Percentiles rank a stretch among this genome's conserved stretches.
Evolutionary conservation across 208 protist species (phyloP).

Genomic region (Acanthamoeba triangularis): DNA sequence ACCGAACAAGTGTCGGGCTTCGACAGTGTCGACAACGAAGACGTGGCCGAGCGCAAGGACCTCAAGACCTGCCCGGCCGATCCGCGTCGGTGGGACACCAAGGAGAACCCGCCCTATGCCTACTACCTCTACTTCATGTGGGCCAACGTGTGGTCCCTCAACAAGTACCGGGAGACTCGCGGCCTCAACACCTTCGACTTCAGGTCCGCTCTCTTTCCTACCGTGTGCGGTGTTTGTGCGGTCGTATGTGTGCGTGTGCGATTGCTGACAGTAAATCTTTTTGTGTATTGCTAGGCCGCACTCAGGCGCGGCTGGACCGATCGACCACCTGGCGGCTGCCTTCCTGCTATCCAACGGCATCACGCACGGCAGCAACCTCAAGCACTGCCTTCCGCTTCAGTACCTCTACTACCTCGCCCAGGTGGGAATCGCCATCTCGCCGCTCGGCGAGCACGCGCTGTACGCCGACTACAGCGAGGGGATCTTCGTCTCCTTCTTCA

Average conservation of each 20-base stretch:
- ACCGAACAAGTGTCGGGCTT: slow-evolving; percentile 92
- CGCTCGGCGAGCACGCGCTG: slow-evolving; percentile 99
- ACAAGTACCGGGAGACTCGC: slow-evolving; percentile 94
- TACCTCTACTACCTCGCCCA: slow-evolving; percentile 95
- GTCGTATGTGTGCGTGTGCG: too few species aligned
- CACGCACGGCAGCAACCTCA: slow-evolving; percentile 98
- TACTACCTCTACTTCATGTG: slow-evolving; percentile 99
- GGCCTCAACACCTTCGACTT: slow-evolving; percentile 78
- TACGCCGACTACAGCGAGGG: slow-evolving; percentile 98
- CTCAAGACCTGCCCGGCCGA: slow-evolving; percentile 89
- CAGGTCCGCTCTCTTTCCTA: not conserved
- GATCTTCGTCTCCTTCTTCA: slow-evolving; percentile 97
- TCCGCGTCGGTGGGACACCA: slow-evolving; percentile 92
- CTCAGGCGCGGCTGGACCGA: slow-evolving; percentile 95
- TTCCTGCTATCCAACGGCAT: slow-evolving; percentile 97
- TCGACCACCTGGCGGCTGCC: slow-evolving; percentile 96
- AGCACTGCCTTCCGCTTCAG: slow-evolving; percentile 96
- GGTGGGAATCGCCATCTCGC: slow-evolving; percentile 98
- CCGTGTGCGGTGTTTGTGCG: not conserved
- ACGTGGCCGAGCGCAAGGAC: slow-evolving; percentile 93
- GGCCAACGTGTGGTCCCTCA: slow-evolving; percentile 98
- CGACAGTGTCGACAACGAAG: slow-evolving; percentile 99
- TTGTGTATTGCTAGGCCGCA: slow-evolving; percentile 94
- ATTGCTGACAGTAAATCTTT: slow-evolving; percentile 89
- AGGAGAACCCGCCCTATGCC: slow-evolving; percentile 99